Conservation (phyloP, 179 eudicot genomes). For the Silene coronaria region DNA sequence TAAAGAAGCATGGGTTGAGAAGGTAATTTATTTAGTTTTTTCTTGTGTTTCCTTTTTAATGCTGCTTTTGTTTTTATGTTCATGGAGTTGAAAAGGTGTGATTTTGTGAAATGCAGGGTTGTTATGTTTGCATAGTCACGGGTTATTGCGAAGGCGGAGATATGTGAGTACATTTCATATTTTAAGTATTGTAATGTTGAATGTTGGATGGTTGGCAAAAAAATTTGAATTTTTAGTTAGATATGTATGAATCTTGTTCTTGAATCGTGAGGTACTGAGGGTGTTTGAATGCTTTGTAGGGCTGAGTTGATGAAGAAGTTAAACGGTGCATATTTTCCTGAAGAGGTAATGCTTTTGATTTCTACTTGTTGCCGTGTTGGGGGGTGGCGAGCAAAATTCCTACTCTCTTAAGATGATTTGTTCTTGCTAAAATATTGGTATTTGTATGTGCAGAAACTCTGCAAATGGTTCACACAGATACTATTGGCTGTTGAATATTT, state of each 20-base stretch:
- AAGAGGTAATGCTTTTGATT: conserved; percentile 53
- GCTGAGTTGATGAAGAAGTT: conserved; percentile 90
- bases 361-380: neutral
- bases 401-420: neutral
- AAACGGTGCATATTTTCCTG: conserved; percentile 75
- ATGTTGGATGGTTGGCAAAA: no score
- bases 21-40: conserved; percentile 39
- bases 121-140: conserved; percentile 97
- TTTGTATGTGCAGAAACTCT: conserved; percentile 51
- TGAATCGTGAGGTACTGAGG: neutral
- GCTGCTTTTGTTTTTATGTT: neutral
- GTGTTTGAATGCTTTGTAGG: conserved; percentile 34
- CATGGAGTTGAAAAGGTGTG: conserved; percentile 6
- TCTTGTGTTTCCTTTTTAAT: neutral
- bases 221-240: neutral
- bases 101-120: conserved; percentile 52
- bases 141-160: conserved; percentile 99
- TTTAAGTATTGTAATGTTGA: neutral
- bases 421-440: neutral
- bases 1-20: conserved; percentile 99
- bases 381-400: neutral
- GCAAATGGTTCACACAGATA: conserved; percentile 86
- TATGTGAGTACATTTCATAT: conserved; percentile 58
- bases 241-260: conserved; percentile 8
- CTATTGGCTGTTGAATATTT: conserved; percentile 89